Percentiles rank a stretch among this genome's conserved stretches.
phyloP scores from a whole-genome alignment of 371 early-diverging fungal species.

The Mucor circinelloides region DNA sequence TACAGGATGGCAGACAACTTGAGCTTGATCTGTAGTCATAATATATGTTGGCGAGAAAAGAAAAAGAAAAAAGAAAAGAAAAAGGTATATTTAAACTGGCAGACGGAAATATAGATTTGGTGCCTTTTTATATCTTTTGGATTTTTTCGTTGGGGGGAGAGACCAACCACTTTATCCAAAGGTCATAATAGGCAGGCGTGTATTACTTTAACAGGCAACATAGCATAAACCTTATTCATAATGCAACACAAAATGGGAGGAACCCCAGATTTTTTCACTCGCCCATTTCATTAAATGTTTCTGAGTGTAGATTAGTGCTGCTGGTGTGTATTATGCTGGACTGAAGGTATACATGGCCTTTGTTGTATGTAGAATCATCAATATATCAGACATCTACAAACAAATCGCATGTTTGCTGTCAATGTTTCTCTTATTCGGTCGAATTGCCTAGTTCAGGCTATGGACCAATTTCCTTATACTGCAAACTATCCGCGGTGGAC shows the following conservation, averaged over 20 bases:
- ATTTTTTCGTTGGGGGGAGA: constrained; percentile 11
- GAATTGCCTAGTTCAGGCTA: not conserved
- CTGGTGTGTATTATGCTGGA: not conserved
- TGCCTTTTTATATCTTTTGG: constrained; percentile 14
- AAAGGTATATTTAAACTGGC: not conserved
- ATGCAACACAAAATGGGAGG: constrained; percentile 11
- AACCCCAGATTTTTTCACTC: constrained; percentile 14
- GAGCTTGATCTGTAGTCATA: constrained; percentile 23
- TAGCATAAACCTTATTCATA: constrained; percentile 1
- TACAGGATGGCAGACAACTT: constrained; percentile 32
- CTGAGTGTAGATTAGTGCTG: not conserved
- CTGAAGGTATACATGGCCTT: not conserved
- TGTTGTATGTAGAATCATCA: not conserved
- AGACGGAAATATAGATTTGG: not conserved
- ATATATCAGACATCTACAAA: not conserved
- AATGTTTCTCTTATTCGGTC: constrained; percentile 1
- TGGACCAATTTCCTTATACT: constrained; percentile 23
- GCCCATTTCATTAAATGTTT: not conserved
- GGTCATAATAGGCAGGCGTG: not conserved
- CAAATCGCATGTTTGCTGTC: not conserved
- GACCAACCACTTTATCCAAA: constrained; percentile 4
- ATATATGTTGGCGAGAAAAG: not conserved
- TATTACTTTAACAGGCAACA: not conserved
- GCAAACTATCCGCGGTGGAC: constrained; percentile 27
- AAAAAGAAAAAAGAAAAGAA: not conserved